These are phyloP conservation scores for Pseudogymnoascus sp. DNA, from an alignment of 2,329 filamentous ascomycete genomes.

Conservation along the genomic window DNA sequence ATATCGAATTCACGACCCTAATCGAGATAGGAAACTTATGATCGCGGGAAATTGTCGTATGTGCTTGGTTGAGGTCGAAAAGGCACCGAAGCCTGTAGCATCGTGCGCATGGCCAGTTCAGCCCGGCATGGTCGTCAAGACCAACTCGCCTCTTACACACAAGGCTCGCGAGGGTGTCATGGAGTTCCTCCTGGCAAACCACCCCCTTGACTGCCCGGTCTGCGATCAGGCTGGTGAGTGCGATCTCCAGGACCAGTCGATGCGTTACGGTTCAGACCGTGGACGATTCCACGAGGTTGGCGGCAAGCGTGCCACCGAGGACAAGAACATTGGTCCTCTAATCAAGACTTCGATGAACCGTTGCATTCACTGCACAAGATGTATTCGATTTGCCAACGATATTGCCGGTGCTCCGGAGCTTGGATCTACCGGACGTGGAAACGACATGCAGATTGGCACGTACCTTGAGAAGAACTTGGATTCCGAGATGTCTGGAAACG, in stretches of 20 bases:
- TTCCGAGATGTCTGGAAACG: conserved; percentile 90
- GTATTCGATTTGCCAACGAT: conserved; percentile 95
- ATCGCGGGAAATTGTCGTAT: conserved; percentile 99
- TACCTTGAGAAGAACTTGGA: conserved; percentile 93
- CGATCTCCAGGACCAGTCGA: conserved; percentile 98
- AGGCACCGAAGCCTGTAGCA: conserved; percentile 90
- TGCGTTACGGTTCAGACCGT: conserved; percentile 94
- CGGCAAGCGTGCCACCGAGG: conserved; percentile 95
- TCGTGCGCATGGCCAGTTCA: conserved; percentile 99
- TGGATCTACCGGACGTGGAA: conserved; percentile 88
- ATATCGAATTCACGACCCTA: conserved; percentile 22
- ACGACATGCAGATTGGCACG: conserved; percentile 95
- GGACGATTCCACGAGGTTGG: conserved; percentile 93
- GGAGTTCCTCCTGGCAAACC: conserved; percentile 96
- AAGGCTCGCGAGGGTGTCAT: conserved; percentile 98
- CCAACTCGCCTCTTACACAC: conserved; percentile 88
- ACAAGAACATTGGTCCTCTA: conserved; percentile 97
- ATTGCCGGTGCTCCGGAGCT: conserved; percentile 92
- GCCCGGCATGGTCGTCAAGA: conserved; percentile 98
- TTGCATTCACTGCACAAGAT: conserved; percentile 98
- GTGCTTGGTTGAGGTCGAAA: conserved; percentile 97
- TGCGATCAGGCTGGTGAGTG: conserved; percentile 99
- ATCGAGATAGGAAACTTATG: conserved; percentile 70
- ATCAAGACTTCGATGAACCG: conserved; percentile 99
- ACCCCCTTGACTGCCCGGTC: conserved; percentile 91